phyloP scores from a whole-genome alignment of 192 early-diverging fungal species.

The Oehlia diaphana region DNA sequence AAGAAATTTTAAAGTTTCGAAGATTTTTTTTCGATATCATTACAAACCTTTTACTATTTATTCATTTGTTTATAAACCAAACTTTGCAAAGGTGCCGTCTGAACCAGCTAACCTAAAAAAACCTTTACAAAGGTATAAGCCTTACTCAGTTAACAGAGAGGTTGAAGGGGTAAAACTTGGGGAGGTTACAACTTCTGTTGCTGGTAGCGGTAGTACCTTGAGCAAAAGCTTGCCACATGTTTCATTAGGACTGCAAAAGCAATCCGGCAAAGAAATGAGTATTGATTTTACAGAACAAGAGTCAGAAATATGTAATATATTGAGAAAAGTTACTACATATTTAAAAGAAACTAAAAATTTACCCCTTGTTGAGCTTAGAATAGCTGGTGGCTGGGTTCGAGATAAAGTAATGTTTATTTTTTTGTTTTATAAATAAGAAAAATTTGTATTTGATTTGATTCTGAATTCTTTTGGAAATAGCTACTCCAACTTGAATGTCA shows the following conservation, averaged over 20 bases:
- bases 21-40: background rate
- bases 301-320: slow-evolving; percentile 36
- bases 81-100: background rate
- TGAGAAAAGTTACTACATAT: slow-evolving; percentile 59
- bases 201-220: background rate
- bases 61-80: background rate
- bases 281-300: background rate
- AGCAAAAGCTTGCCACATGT: background rate
- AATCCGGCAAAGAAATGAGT: background rate
- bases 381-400: slow-evolving; percentile 98
- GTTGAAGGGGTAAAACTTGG: background rate
- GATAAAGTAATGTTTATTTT: slow-evolving; percentile 71
- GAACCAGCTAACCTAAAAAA: background rate
- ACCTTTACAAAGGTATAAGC: background rate
- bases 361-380: slow-evolving; percentile 68
- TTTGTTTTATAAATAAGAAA: background rate
- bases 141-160: background rate
- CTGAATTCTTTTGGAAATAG: slow-evolving; percentile 34
- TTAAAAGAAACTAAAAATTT: slow-evolving; percentile 48
- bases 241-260: background rate
- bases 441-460: background rate
- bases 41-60: background rate
- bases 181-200: background rate
- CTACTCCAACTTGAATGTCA: slow-evolving; percentile 82
- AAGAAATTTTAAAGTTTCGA: background rate